Conservation (phyloP, 306 rosid species). For the Vigna angularis region DNA sequence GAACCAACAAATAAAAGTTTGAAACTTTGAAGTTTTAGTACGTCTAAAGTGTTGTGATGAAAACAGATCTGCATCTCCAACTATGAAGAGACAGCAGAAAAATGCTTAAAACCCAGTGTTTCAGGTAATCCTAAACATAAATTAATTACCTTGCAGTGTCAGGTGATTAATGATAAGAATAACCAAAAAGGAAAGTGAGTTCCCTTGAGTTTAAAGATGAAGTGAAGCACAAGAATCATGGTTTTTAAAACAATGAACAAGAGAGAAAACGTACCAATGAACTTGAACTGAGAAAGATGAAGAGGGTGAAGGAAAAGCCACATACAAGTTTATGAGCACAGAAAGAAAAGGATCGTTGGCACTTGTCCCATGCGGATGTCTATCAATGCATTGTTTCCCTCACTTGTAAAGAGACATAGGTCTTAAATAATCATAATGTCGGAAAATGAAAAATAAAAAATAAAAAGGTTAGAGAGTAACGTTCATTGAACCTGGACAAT, state of each 20-base stretch:
- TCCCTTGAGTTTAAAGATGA: conserved; percentile 2
- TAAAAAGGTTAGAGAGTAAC: neutral
- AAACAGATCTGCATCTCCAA: conserved; percentile 2
- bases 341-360: conserved; percentile 29
- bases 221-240: conserved; percentile 9
- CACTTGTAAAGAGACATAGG: conserved; percentile 1
- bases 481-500: conserved; percentile 66
- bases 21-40: conserved; percentile 20
- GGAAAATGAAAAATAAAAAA: neutral
- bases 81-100: neutral
- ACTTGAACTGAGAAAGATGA: conserved; percentile 8
- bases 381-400: neutral
- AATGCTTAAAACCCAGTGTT: neutral
- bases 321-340: conserved; percentile 21
- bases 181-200: neutral
- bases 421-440: conserved; percentile 36
- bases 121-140: neutral
- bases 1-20: conserved; percentile 39
- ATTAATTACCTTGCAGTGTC: neutral
- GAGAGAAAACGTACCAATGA: conserved; percentile 46
- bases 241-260: conserved; percentile 1
- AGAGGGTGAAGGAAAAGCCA: conserved; percentile 9
- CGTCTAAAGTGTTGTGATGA: conserved; percentile 9
- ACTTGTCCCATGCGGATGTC: conserved; percentile 37
- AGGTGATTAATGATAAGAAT: neutral